Evolutionary conservation across 2,329 filamentous ascomycete genomes (phyloP).

Genomic region (Nemania diffusa): DNA sequence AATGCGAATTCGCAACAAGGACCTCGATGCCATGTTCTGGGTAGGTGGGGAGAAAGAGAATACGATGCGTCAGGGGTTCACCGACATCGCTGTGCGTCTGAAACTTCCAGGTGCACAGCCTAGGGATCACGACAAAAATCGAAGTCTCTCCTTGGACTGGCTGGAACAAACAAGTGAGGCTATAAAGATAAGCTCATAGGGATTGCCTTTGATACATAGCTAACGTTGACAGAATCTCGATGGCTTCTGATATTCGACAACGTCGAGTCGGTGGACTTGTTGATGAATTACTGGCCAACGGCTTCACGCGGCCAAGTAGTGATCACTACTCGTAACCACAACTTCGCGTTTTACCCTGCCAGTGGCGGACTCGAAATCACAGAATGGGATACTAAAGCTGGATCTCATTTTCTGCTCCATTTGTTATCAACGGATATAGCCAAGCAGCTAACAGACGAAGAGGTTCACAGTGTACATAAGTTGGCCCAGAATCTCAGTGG

Average conservation of each 20-base stretch:
- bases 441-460: neutral
- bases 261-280: neutral
- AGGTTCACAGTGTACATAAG: neutral
- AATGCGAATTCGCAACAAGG: neutral
- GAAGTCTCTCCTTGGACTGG: neutral
- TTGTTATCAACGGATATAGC: neutral
- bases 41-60: neutral
- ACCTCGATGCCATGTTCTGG: neutral
- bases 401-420: neutral
- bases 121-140: neutral
- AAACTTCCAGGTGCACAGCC: neutral
- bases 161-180: neutral
- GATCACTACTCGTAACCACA: neutral
- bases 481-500: neutral
- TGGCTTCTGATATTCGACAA: slow-evolving; percentile 10
- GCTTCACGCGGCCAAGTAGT: neutral
- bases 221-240: too few relatives aligned
- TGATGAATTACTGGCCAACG: neutral
- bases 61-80: neutral
- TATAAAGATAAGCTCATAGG: too few relatives aligned
- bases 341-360: neutral
- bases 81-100: neutral
- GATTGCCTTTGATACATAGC: too few relatives aligned
- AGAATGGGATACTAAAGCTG: neutral
- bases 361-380: neutral